Conservation (phyloP, 768 basidiomycete genomes). For the Suillus cothurnatus region DNA sequence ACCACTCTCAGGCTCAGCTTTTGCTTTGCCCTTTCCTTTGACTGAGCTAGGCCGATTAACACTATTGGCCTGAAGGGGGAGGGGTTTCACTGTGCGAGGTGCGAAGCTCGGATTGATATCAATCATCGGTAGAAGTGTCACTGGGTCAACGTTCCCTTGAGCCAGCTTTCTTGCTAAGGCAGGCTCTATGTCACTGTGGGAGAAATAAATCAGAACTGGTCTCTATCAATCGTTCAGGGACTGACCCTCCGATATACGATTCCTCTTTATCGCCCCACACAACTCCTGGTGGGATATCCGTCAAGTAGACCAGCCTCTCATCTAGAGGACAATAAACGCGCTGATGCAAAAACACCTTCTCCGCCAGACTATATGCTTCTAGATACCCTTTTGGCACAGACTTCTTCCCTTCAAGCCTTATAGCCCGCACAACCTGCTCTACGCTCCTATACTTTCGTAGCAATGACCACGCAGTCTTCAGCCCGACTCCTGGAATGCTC, state of each 20-base stretch:
- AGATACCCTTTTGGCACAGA: slow-evolving; percentile 77
- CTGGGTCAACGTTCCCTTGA: slow-evolving; percentile 69
- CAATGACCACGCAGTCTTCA: slow-evolving; percentile 89
- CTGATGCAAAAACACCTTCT: slow-evolving; percentile 92
- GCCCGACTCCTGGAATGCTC: slow-evolving; percentile 87
- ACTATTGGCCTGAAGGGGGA: slow-evolving; percentile 34
- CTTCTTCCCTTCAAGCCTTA: slow-evolving; percentile 85
- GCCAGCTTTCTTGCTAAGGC: slow-evolving; percentile 67
- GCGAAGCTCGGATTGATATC: slow-evolving; percentile 75
- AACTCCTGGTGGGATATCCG: slow-evolving; percentile 53
- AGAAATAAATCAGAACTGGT: slow-evolving; percentile 9
- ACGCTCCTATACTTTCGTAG: slow-evolving; percentile 84
- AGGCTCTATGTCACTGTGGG: slow-evolving; percentile 61
- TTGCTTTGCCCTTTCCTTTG: slow-evolving; percentile 53
- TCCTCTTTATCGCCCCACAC: slow-evolving; percentile 63
- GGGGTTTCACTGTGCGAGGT: slow-evolving; percentile 53
- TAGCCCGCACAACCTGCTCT: slow-evolving; percentile 75
- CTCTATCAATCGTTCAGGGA: slow-evolving; percentile 1
- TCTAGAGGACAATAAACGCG: slow-evolving; percentile 81
- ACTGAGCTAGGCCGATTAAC: slow-evolving; percentile 27
- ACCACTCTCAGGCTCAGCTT: slow-evolving; percentile 22
- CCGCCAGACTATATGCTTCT: slow-evolving; percentile 75
- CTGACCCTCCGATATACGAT: slow-evolving; percentile 72
- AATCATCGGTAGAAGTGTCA: slow-evolving; percentile 64
- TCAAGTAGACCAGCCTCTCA: slow-evolving; percentile 70